These are phyloP conservation scores for Cenococcum geophilum DNA, from an alignment of 495 filamentous ascomycete species.

Conservation along the genomic window DNA sequence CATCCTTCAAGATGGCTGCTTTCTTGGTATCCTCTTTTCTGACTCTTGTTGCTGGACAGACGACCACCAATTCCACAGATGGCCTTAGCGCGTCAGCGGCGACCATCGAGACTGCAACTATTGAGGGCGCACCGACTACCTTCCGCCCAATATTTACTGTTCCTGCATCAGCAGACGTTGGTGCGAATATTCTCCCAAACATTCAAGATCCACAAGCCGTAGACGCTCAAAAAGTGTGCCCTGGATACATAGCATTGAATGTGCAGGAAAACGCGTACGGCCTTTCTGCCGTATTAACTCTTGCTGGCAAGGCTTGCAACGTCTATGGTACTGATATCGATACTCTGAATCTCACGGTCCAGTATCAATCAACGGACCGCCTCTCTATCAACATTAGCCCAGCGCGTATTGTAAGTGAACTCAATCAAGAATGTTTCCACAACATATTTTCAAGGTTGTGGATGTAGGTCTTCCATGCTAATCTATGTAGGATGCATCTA, in stretches of 20 bases:
- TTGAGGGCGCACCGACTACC: constrained; percentile 14
- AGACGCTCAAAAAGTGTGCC: constrained; percentile 62
- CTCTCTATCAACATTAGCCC: constrained; percentile 54
- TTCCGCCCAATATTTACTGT: constrained; percentile 46
- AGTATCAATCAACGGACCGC: constrained; percentile 52
- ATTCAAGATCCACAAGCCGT: constrained; percentile 66
- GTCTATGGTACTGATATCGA: constrained; percentile 58
- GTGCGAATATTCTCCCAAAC: constrained; percentile 59
- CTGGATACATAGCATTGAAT: constrained; percentile 54
- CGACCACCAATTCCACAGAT: constrained; percentile 8
- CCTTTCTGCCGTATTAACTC: constrained; percentile 47
- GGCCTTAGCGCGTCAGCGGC: constrained; percentile 2
- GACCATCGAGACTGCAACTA: neutral
- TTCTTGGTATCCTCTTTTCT: constrained; percentile 8
- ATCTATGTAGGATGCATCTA: constrained; percentile 44
- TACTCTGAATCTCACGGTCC: constrained; percentile 48
- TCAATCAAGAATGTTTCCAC: neutral
- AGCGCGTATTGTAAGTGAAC: constrained; percentile 45
- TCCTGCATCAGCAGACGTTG: constrained; percentile 51
- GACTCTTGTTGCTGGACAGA: constrained; percentile 19
- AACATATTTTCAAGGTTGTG: too few relatives aligned
- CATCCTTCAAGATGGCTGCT: constrained; percentile 6
- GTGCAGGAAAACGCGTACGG: constrained; percentile 44
- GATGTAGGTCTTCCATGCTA: too few relatives aligned
- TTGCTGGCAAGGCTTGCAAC: constrained; percentile 56